A percentile compares a stretch with the other conserved stretches of the same genome.
Evolutionary conservation across 2,329 filamentous ascomycete genomes (phyloP).

Genomic region (Colletotrichum lini): DNA sequence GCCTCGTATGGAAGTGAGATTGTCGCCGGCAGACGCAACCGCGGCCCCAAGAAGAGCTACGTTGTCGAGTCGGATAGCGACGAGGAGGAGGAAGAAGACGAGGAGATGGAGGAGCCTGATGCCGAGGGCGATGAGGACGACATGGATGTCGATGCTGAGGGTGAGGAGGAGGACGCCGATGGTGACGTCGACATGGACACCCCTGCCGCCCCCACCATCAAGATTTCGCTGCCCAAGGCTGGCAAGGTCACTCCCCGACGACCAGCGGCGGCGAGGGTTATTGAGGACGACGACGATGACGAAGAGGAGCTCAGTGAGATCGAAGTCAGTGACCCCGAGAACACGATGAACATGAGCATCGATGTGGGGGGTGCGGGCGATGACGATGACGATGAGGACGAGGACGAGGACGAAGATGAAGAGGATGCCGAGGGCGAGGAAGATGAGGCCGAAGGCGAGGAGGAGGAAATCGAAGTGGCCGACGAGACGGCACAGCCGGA

Average conservation of each 20-base stretch:
- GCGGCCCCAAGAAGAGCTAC: conserved; percentile 72
- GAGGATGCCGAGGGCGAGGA: conserved; percentile 57
- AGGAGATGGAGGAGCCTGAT: conserved; percentile 49
- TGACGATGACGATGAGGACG: conserved; percentile 47
- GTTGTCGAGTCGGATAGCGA: conserved; percentile 69
- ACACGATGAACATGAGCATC: conserved; percentile 50
- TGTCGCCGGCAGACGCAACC: conserved; percentile 65
- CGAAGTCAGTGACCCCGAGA: conserved; percentile 47
- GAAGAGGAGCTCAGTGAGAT: conserved; percentile 45
- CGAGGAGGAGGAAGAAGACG: conserved; percentile 59
- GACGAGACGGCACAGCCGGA: conserved; percentile 45
- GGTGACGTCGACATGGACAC: conserved; percentile 65
- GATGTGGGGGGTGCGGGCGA: conserved; percentile 52
- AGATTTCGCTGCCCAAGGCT: conserved; percentile 42
- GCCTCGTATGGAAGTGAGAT: conserved; percentile 62
- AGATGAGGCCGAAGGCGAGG: conserved; percentile 55
- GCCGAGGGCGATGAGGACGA: conserved; percentile 55
- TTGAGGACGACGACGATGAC: conserved; percentile 45
- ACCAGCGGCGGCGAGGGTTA: conserved; percentile 41
- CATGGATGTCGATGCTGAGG: conserved; percentile 54
- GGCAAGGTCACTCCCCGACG: conserved; percentile 38
- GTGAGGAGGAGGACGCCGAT: conserved; percentile 48
- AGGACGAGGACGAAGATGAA: conserved; percentile 55
- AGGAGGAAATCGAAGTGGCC: conserved; percentile 56
- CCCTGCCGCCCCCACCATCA: conserved; percentile 46